Conservation (phyloP, 2,329 filamentous ascomycete species). For the Taxawa tesnikishii region DNA sequence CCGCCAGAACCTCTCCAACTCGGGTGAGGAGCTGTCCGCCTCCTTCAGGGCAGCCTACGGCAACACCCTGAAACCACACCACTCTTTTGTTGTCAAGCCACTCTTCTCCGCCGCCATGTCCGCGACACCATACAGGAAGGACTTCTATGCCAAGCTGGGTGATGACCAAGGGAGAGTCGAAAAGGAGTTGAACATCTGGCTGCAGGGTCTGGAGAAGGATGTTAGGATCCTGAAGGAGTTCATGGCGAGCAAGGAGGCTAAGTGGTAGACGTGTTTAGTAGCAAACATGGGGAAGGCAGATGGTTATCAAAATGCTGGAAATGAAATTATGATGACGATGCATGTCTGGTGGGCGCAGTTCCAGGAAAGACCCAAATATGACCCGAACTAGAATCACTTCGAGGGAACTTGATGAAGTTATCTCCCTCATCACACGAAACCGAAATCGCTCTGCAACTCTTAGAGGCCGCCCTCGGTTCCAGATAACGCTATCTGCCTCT, state of each 20-base stretch:
- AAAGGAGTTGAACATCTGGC: constrained; percentile 55
- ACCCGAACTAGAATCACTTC: too few relatives aligned
- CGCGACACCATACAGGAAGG: constrained; percentile 82
- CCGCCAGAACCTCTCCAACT: constrained; percentile 58
- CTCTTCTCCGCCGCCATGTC: constrained; percentile 89
- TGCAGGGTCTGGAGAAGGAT: constrained; percentile 64
- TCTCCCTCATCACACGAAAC: too few relatives aligned
- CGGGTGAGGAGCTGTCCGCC: constrained; percentile 61
- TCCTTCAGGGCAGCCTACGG: constrained; percentile 84
- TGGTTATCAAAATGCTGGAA: too few relatives aligned
- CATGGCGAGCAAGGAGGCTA: constrained; percentile 38
- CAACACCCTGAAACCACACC: constrained; percentile 80
- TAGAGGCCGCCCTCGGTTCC: too few relatives aligned
- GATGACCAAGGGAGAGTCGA: constrained; percentile 50
- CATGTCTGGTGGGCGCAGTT: too few relatives aligned
- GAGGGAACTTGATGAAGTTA: too few relatives aligned
- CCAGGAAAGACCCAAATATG: too few relatives aligned
- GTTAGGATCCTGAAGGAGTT: constrained; percentile 64
- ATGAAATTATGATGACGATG: too few relatives aligned
- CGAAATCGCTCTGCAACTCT: too few relatives aligned
- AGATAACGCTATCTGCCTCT: too few relatives aligned
- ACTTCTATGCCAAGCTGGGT: constrained; percentile 85
- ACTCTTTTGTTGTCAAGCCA: constrained; percentile 80
- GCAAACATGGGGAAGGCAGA: too few relatives aligned
- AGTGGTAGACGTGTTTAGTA: too few relatives aligned